Evolutionary conservation across 495 filamentous ascomycete genomes (phyloP), one percentile per base, ranked within the genome.

Genomic region (Bombardia bombarda): DNA sequence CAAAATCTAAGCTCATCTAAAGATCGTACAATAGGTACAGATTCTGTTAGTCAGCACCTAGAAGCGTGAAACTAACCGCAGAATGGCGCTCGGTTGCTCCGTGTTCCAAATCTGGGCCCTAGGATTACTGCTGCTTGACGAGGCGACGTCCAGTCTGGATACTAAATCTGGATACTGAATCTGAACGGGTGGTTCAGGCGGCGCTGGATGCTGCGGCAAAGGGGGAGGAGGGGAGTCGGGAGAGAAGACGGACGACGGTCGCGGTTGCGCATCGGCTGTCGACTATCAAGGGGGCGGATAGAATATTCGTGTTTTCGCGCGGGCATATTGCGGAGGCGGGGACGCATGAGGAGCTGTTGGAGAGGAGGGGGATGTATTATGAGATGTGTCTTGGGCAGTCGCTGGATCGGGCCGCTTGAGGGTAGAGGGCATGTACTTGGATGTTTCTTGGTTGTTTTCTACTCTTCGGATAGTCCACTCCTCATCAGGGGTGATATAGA

Each of bases 81-180:
- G n/a, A n/a, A n/a, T n/a, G n/a, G n/a, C n/a, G n/a, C n/a, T n/a
- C n/a, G n/a, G n/a, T n/a, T n/a, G n/a, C n/a, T n/a, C n/a, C n/a
- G n/a, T n/a, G n/a, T n/a, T n/a, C n/a, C n/a, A n/a, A n/a, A n/a
- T n/a, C n/a, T n/a, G n/a, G n/a, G n/a, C n/a, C n/a, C n/a, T 86
- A 2, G 63, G 71, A 30, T 57, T 90, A 10, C 57, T 92, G 38
- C 65, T 92, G 17, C 69, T 92, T 0, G 86, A 92, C 55, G 86
- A 92, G 57, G 82, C 84, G 1, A 90, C 86, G 1, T 78, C 72
- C 33, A 78, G 78, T 13, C 64, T 90, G n/a, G 86, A 92, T 46
- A 77, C 80, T 2, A 75, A 86, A 61, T 78, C 74, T 3, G 86
- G 86, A 92, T 46, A 77, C 80, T 2, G 75, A 86, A 61, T 78